Conservation (phyloP, 192 early-diverging fungal species). For the Entomortierella beljakovae region DNA sequence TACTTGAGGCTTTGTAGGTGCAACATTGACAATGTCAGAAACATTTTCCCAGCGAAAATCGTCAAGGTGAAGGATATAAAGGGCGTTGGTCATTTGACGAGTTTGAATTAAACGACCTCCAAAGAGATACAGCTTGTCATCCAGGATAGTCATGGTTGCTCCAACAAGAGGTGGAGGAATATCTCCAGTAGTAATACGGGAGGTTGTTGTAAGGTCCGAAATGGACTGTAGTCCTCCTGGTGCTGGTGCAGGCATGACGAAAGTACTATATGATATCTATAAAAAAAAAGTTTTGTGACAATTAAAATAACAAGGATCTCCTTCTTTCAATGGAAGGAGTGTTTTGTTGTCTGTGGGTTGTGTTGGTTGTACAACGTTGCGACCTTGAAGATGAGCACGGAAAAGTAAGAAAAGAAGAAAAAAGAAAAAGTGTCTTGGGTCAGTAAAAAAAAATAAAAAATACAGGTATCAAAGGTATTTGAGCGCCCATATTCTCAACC, state of each 20-base stretch:
- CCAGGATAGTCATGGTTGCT: constrained; percentile 76
- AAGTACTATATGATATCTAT: background rate
- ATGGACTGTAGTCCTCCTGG: constrained; percentile 61
- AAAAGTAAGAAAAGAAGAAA: constrained; percentile 2
- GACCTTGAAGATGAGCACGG: background rate
- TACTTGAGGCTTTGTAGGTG: constrained; percentile 44
- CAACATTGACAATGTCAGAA: constrained; percentile 53
- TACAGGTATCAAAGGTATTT: too few species aligned
- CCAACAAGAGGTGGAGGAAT: constrained; percentile 83
- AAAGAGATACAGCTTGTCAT: constrained; percentile 73
- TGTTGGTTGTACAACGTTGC: background rate
- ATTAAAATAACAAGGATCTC: background rate
- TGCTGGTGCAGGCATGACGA: constrained; percentile 48
- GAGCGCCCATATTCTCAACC: too few species aligned
- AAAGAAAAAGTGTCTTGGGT: background rate
- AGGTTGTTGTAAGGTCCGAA: constrained; percentile 58
- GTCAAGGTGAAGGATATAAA: constrained; percentile 72
- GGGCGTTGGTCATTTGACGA: constrained; percentile 77
- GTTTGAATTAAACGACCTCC: constrained; percentile 77
- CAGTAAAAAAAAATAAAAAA: background rate
- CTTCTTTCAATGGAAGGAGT: background rate
- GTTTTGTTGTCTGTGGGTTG: background rate
- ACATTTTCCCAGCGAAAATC: constrained; percentile 69
- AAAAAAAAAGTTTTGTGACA: background rate
- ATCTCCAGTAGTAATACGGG: constrained; percentile 68